Evolutionary conservation across 495 filamentous ascomycete genomes (phyloP).

Genomic region (Clohesyomyces aquaticus): DNA sequence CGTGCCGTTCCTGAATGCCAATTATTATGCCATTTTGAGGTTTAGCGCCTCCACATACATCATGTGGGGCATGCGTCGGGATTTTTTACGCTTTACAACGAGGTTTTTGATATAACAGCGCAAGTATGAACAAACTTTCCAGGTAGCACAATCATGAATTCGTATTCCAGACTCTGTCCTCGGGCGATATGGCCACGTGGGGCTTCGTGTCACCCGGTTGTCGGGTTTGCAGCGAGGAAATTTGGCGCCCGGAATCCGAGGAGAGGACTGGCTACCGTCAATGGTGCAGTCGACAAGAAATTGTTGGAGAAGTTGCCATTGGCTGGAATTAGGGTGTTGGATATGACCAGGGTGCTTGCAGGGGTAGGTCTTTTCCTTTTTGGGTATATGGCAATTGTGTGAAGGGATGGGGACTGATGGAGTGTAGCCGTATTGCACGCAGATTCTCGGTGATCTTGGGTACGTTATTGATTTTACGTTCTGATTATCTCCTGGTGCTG

Average conservation of each 20-base stretch:
- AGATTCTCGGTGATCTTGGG: constrained; percentile 38
- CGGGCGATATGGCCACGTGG: neutral
- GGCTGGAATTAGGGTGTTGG: constrained; percentile 36
- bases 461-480: constrained; percentile 1
- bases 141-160: constrained; percentile 22
- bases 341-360: constrained; percentile 40
- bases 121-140: neutral
- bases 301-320: constrained; percentile 36
- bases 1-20: neutral
- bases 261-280: neutral
- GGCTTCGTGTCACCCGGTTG: neutral
- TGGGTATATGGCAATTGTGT: neutral
- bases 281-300: constrained; percentile 27
- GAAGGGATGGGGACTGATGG: constrained; percentile 5
- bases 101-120: constrained; percentile 22
- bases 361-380: constrained; percentile 36
- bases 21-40: neutral
- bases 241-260: neutral
- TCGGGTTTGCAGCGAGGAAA: constrained; percentile 4
- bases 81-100: neutral
- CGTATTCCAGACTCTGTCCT: neutral
- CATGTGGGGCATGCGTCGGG: constrained; percentile 29
- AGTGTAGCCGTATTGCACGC: constrained; percentile 37
- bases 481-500: neutral
- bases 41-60: constrained; percentile 29